Evolutionary conservation across 768 basidiomycete genomes (phyloP), one percentile per base, ranked within the genome.

Genomic region (Lenzites betulinus): DNA sequence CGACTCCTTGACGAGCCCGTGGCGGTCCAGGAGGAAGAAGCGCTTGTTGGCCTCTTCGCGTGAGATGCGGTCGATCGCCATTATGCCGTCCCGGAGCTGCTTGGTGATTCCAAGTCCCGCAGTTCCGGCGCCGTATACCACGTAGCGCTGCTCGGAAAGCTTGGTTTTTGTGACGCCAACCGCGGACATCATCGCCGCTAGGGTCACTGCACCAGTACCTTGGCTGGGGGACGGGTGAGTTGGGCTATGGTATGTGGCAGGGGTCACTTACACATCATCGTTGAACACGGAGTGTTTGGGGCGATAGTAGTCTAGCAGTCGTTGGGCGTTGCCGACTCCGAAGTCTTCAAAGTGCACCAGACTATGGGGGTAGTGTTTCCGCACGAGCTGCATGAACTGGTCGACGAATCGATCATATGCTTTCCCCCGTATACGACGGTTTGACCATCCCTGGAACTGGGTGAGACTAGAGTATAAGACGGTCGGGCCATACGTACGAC

Each of bases 321-420:
- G 74, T 59, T 89, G 83, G 0, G 92, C 92, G 63, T 93, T 93
- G 28, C 80, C 79, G 2, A 90, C 85, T 3, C 91, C 91, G 62
- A 93, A 93, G 67, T 94, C 92, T 69, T 95, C 92, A 56, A 94
- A 93, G 69, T 95, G 92, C 3, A 91, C 75, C 3, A 93, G 78
- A 68, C 80, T 76, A 58, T 81, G 75, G 0, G 89, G 88, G 63
- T 83, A 80, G 69, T 92, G 72, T 69, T 92, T 92, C 47, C 86
- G 80, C 7, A 93, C 85, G 12, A 93, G 78, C 64, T 88, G 86
- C 3, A 93, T 84, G 66, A 94, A 91, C 83, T 83, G 85, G 77
- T 93, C 89, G 3, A 93, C 78, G 66, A 95, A 94, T 44, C 77
- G 70, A 69, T 93, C 88, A 64, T 95, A 95, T 18, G 81, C 79